Percentiles rank a stretch among this genome's conserved stretches.
phyloP scores from a whole-genome alignment of 306 rosid species.

The Sindora glabra region DNA sequence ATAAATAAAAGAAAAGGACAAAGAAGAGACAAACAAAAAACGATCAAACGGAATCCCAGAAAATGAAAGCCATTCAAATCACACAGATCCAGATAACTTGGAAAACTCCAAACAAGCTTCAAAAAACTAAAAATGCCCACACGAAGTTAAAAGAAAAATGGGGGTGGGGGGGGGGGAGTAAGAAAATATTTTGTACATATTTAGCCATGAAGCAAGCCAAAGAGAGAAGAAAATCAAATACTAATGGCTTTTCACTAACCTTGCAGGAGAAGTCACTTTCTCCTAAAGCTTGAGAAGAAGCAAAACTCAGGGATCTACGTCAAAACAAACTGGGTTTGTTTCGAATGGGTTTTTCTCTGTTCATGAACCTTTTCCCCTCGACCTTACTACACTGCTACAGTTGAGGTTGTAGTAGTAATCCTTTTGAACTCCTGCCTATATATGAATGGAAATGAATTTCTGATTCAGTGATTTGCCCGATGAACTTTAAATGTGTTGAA shows the following conservation, averaged over 20 bases:
- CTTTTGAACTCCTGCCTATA: too few species aligned
- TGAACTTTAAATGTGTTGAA: constrained; percentile 39
- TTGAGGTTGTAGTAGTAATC: too few species aligned
- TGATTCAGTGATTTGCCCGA: constrained; percentile 6
- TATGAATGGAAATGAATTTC: constrained; percentile 11
- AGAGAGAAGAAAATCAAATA: constrained; percentile 13
- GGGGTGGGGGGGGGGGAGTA: constrained; percentile 5
- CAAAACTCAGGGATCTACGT: constrained; percentile 15
- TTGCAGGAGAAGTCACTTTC: constrained; percentile 45
- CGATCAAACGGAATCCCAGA: constrained; percentile 37
- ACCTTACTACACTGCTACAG: constrained; percentile 15
- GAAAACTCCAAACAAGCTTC: constrained; percentile 17
- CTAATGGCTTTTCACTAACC: constrained; percentile 28
- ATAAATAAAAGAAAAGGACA: constrained; percentile 30
- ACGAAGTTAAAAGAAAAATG: constrained; percentile 5
- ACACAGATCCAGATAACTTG: constrained; percentile 32
- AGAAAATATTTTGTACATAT: not conserved
- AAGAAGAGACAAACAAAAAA: constrained; percentile 38
- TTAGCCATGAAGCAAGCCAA: not conserved
- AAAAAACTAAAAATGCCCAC: not conserved
- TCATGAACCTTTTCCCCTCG: not conserved
- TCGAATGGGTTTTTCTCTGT: constrained; percentile 9
- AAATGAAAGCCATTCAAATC: constrained; percentile 42
- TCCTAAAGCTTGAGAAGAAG: constrained; percentile 15
- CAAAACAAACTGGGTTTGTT: constrained; percentile 3